Evolutionary conservation across 1,284 basidiomycete species (phyloP).

Genomic region (Megacollybia platyphylla): DNA sequence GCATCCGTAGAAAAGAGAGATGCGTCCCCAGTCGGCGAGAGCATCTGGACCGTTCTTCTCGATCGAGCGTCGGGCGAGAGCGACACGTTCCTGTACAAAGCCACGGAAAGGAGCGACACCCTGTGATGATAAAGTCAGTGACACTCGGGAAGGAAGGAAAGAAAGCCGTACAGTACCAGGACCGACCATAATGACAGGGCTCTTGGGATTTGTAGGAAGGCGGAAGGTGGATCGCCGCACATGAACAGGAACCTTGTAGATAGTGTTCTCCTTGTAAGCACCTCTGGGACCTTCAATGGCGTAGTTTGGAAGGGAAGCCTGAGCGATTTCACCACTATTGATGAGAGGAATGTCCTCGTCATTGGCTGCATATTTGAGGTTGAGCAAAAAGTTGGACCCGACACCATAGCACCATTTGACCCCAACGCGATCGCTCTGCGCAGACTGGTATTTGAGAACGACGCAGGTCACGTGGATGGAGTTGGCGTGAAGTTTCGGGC

Average conservation of each 20-base stretch:
- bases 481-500: slow-evolving; percentile 82
- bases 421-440: slow-evolving; percentile 34
- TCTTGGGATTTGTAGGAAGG: slow-evolving; percentile 93
- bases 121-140: slow-evolving; percentile 21
- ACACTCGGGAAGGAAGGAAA: slow-evolving; percentile 4
- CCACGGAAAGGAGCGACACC: slow-evolving; percentile 98
- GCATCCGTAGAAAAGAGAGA: slow-evolving; percentile 95
- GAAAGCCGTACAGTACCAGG: slow-evolving; percentile 78
- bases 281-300: slow-evolving; percentile 83
- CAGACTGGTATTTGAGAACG: slow-evolving; percentile 81
- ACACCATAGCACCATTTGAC: slow-evolving; percentile 73
- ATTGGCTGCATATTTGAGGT: slow-evolving; percentile 72
- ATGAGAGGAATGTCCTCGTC: slow-evolving; percentile 38
- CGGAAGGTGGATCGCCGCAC: slow-evolving; percentile 94
- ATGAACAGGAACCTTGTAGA: slow-evolving; percentile 86
- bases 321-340: slow-evolving; percentile 22
- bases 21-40: slow-evolving; percentile 88
- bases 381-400: slow-evolving; percentile 86
- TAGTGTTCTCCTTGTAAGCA: slow-evolving; percentile 57
- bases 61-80: slow-evolving; percentile 83
- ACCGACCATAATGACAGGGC: slow-evolving; percentile 97
- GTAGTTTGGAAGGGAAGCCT: slow-evolving; percentile 57
- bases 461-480: slow-evolving; percentile 93
- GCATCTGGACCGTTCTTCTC: slow-evolving; percentile 91
- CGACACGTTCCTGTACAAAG: slow-evolving; percentile 95